Evolutionary conservation across 2,329 filamentous ascomycete species (phyloP), one percentile per base, ranked within the genome.

Genomic region (Paecilomyces dactylethromorphus): DNA sequence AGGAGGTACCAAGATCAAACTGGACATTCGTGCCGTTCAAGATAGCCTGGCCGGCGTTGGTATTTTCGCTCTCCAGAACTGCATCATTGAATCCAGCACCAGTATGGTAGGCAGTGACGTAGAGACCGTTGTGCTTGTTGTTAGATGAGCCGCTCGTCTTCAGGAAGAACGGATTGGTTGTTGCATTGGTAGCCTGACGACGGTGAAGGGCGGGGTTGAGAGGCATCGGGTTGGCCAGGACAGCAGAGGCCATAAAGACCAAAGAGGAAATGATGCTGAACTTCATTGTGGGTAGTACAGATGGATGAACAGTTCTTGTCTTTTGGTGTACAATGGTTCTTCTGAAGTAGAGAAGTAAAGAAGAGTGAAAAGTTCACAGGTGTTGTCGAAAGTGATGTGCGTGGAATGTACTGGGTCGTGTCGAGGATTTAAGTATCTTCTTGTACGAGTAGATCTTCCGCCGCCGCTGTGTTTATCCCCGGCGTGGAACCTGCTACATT

Each of bases 21-120:
- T 70, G 64, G 22, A 69, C 66, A 5, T 62, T 56, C 1, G 73
- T 73, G n/a, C 67, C 70, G 51, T 75, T 74, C 53, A 76, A 51
- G 54, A 66, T 74, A 35, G 67, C 67, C 12, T 62, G 54, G 50
- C 60, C 65, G 13, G 72, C 74, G 6, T 49, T 65, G 1, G 59
- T 56, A 1, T 32, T 58, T 22, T 68, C 65, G 2, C 64, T 45
- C 3, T 65, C 64, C 15, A 77, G 65, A 3, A 75, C 73, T 10
- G 72, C 73, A 59, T 76, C 74, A 32, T 69, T 72, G 29, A 71
- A 58, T 13, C 72, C 75, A n/a, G 74, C 74, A 18, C 71, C 73
- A n/a, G 73, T 75, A 65, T 77, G 75, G 62, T 74, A 77, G 39
- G 67, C 63, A 29, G 68, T 68, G 29, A 77, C 65, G 31, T 71